Evolutionary conservation across 192 early-diverging fungal species (phyloP), one percentile per base, ranked within the genome.

Genomic region (Umbelopsis isabellina): DNA sequence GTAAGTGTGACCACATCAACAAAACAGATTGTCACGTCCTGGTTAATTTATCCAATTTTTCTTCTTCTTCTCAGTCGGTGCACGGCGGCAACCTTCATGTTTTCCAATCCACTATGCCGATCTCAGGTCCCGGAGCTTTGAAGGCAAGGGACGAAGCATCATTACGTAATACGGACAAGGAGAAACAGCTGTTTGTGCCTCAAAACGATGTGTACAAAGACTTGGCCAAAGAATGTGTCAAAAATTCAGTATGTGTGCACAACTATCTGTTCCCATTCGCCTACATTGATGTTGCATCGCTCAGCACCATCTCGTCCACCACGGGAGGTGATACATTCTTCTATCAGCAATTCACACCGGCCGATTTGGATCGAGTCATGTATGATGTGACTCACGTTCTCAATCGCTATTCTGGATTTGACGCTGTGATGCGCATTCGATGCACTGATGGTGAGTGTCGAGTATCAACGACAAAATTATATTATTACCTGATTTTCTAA

Each of bases 121-220:
- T 86, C 5, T 90, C 86, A 74, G 97, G 97, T 1, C 94, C 95
- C 3, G 95, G 95, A 33, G 85, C 88, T 8, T 80, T 99, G 44
- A 94, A 93, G 73, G 83, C 86, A 30, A 90, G 97, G 21, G 96
- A 98, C 72, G 96, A 99, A 66, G 78, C 87, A 25, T 93, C 93
- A 77, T 74, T 98, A 44, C 89, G 96, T 79, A 91, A 91, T 68
- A 97, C 94, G 0, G 97, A 99, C 58, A 97, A 98, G 77, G 97
- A 99, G 75, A 89, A 87, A 70, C 83, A 83, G 7, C 81, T 99
- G 25, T 94, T 91, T 65, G 88, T 87, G 69, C 93, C 97, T 44
- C 94, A 96, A 79, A 90, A 91, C 72, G 85, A 88, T 47, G 92
- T 91, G 69, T 99, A 97, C 85, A 92, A 79, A 55, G 90, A 95